These are phyloP conservation scores for Trypanosoma rangeli DNA, from an alignment of 208 protist species.

Conservation along the genomic window DNA sequence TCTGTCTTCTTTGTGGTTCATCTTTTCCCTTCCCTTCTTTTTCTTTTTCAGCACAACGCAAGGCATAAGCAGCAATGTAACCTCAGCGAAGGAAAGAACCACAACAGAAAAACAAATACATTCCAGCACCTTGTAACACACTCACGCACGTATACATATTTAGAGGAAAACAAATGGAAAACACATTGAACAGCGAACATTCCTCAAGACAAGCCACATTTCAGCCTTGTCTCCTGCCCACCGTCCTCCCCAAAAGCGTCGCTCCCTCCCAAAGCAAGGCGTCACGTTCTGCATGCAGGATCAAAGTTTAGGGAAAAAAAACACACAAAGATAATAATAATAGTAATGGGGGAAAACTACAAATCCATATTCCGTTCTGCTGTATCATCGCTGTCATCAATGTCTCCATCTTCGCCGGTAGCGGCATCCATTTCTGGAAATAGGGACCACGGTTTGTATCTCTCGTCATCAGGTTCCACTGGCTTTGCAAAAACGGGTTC, in stretches of 20 bases:
- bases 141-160: not conserved
- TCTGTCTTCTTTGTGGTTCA: not conserved
- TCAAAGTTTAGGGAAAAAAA: slow-evolving; percentile 18
- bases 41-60: not conserved
- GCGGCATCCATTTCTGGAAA: not conserved
- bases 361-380: not conserved
- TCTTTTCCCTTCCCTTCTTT: not conserved
- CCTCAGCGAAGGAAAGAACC: not conserved
- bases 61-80: not conserved
- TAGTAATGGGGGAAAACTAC: not conserved
- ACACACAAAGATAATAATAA: slow-evolving; percentile 14
- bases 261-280: too few relatives aligned
- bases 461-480: not conserved
- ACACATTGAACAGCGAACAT: too few relatives aligned
- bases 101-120: not conserved
- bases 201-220: too few relatives aligned
- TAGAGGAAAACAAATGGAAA: not conserved
- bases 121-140: not conserved
- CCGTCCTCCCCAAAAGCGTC: too few relatives aligned
- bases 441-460: not conserved
- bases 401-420: not conserved
- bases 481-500: not conserved
- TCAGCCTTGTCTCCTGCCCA: too few relatives aligned
- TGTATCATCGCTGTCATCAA: not conserved
- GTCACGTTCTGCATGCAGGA: not conserved